phyloP scores from a whole-genome alignment of 345 rosid genomes.

The Rhizophora apiculata region DNA sequence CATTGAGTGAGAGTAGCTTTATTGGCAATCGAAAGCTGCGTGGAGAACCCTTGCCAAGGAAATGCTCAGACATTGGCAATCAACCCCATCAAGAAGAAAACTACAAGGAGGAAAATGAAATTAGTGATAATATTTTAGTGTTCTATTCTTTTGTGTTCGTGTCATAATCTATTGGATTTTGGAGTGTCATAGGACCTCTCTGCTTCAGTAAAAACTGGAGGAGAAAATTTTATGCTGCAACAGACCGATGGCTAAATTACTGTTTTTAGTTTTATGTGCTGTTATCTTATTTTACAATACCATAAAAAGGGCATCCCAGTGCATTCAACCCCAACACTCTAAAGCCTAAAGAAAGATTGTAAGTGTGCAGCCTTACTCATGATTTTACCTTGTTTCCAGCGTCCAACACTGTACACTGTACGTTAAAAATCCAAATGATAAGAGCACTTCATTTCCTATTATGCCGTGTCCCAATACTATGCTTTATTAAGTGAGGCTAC shows the following conservation, averaged over 20 bases:
- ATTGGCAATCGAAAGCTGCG: conserved; percentile 19
- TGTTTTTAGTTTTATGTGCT: not conserved
- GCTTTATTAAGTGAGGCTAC: no score
- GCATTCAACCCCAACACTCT: no score
- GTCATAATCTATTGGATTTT: conserved; percentile 15
- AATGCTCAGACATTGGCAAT: conserved; percentile 3
- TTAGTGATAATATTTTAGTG: conserved; percentile 3
- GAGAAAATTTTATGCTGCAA: conserved; percentile 5
- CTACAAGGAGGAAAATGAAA: not conserved
- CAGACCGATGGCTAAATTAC: conserved; percentile 3
- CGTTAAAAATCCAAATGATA: no score
- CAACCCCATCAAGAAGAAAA: not conserved
- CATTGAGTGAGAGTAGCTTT: conserved; percentile 10
- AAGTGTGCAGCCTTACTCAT: no score
- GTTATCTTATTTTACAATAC: not conserved
- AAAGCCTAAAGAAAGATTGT: no score
- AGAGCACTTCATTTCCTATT: no score
- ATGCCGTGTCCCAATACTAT: no score
- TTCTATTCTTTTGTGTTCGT: conserved; percentile 14
- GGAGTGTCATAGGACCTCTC: conserved; percentile 14
- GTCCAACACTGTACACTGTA: no score
- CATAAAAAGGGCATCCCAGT: no score
- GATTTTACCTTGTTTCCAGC: no score
- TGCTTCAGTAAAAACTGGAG: conserved; percentile 8
- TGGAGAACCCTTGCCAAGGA: conserved; percentile 8